Evolutionary conservation across 2,329 filamentous ascomycete genomes (phyloP), one percentile per base, ranked within the genome.

Genomic region (Cladorrhinum sp.): DNA sequence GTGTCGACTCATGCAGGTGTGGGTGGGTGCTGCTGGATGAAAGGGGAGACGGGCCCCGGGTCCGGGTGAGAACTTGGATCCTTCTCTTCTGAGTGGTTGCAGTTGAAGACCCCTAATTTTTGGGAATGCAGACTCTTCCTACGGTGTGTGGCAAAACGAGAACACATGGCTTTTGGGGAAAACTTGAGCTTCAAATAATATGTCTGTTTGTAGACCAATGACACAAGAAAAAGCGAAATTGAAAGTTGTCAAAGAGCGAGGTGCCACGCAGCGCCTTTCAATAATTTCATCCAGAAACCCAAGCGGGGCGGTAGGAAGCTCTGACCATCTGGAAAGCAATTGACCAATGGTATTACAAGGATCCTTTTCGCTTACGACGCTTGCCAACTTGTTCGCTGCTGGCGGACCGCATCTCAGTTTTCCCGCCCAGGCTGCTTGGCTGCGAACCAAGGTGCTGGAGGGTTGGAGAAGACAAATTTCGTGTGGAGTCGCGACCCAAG

Each of bases 391-490:
- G 22, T 38, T 24, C 51, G n/a, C 20, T 22, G 20, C 57, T 38
- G 57, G 27, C 50, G 49, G 57, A 52, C 49, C 36, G 50, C 50
- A 53, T 45, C 29, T 32, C 20, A 50, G 27, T 50, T 53, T 53
- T 52, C 32, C 58, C 38, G 38, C 22, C 49, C 49, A 56, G 29
- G 38, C 41, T 45, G 41, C 41, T 45, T 41, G 36, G 36, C 36
- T 18, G n/a, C 27, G 23, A 50, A 53, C 29, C 12, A 23, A 25
- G 12, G 18, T 50, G 16, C 57, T 41, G 52, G 56, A 32, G 38
- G n/a, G 22, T 56, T 61, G 62, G 54, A 53, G 61, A 60, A 56
- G 36, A 65, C 63, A 60, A 66, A 63, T 64, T 64, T 61, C 56
- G 23, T 50, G 62, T 66, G 62, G 63, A 65, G 41, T 59, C 51